Evolutionary conservation across 192 early-diverging fungal genomes (phyloP).

Genomic region (Coemansia sp.): DNA sequence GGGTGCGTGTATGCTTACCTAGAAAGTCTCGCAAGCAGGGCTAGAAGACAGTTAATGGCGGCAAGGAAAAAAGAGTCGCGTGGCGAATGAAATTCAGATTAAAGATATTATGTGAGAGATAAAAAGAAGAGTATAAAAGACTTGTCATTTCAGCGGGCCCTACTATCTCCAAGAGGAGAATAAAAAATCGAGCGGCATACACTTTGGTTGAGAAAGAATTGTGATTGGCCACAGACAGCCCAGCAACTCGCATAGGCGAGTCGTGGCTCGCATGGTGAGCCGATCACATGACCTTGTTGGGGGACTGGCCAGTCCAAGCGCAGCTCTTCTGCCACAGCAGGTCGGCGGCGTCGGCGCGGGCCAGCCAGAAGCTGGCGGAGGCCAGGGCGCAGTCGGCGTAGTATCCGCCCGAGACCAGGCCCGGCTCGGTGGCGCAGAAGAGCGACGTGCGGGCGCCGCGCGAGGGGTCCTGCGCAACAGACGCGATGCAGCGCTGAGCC

Average conservation of each 20-base stretch:
- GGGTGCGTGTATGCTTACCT: not conserved
- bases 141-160: not conserved
- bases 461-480: conserved; percentile 40
- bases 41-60: not conserved
- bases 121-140: conserved; percentile 13
- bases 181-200: conserved; percentile 26
- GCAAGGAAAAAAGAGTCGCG: not conserved
- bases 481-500: conserved; percentile 43
- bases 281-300: conserved; percentile 17
- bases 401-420: conserved; percentile 41
- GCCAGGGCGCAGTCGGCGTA: conserved; percentile 45
- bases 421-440: conserved; percentile 45
- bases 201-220: conserved; percentile 11
- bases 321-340: conserved; percentile 51
- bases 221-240: not conserved
- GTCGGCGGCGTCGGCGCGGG: conserved; percentile 20
- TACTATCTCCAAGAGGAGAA: conserved; percentile 3
- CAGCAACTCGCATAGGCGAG: not conserved
- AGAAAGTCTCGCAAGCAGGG: not conserved
- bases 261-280: not conserved
- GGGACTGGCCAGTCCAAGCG: conserved; percentile 48
- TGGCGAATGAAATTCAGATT: not conserved
- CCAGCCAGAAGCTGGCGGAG: conserved; percentile 38
- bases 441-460: conserved; percentile 50
- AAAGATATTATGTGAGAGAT: not conserved